These are phyloP conservation scores for Alternaria tenuissima DNA, from an alignment of 2,329 filamentous ascomycete species.

Conservation along the genomic window DNA sequence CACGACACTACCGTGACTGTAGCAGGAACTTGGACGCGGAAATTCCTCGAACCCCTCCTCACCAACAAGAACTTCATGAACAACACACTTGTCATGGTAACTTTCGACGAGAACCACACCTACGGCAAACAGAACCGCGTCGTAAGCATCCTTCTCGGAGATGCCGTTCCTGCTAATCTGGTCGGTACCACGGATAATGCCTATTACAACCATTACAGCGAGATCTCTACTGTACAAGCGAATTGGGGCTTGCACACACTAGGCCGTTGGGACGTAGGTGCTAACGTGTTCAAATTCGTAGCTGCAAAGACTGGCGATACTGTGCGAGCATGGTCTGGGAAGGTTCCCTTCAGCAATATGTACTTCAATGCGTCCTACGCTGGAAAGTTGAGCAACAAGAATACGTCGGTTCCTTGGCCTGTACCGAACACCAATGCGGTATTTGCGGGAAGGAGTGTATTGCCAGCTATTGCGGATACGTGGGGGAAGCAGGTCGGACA, in stretches of 20 bases:
- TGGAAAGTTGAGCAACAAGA: slow-evolving; percentile 42
- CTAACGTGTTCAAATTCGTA: slow-evolving; percentile 54
- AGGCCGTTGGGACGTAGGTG: slow-evolving; percentile 57
- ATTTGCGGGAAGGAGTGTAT: slow-evolving; percentile 39
- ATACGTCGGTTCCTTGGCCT: slow-evolving; percentile 37
- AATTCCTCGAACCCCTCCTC: slow-evolving; percentile 75
- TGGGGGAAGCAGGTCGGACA: slow-evolving; percentile 35
- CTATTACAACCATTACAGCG: slow-evolving; percentile 62
- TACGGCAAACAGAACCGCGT: slow-evolving; percentile 74
- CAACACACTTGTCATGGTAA: slow-evolving; percentile 77
- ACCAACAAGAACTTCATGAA: slow-evolving; percentile 75
- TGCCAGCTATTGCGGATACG: slow-evolving; percentile 31
- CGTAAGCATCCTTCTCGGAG: slow-evolving; percentile 75
- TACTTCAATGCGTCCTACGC: slow-evolving; percentile 46
- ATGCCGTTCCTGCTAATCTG: slow-evolving; percentile 71
- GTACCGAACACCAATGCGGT: slow-evolving; percentile 38
- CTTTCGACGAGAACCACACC: slow-evolving; percentile 79
- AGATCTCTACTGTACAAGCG: slow-evolving; percentile 55
- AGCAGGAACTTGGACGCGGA: slow-evolving; percentile 72
- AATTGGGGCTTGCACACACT: slow-evolving; percentile 58
- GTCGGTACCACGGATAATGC: slow-evolving; percentile 72
- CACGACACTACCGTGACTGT: slow-evolving; percentile 76
- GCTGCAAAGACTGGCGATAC: slow-evolving; percentile 39
- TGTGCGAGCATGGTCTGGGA: slow-evolving; percentile 37
- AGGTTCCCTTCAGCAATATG: slow-evolving; percentile 39